Evolutionary conservation across 441 rosid species (phyloP).

Genomic region (Populus tomentosa): DNA sequence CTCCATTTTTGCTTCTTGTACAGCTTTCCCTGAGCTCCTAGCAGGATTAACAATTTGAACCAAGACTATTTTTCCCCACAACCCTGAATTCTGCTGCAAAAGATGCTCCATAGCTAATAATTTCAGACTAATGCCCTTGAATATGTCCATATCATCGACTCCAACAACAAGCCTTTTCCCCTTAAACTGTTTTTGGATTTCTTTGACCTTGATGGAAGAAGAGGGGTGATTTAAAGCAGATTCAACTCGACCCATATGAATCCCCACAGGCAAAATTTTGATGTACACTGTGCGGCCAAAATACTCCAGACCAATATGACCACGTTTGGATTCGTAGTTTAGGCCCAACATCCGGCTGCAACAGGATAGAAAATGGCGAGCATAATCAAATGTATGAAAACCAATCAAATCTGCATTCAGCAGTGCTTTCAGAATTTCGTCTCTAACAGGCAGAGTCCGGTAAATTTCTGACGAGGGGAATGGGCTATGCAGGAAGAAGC

Average conservation of each 20-base stretch:
- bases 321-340: conserved; percentile 68
- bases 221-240: conserved; percentile 54
- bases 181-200: conserved; percentile 46
- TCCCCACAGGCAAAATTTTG: conserved; percentile 66
- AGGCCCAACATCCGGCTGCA: conserved; percentile 9
- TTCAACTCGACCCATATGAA: conserved; percentile 65
- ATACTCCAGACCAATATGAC: conserved; percentile 70
- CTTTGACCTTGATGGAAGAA: conserved; percentile 47
- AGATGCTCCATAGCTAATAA: conserved; percentile 70
- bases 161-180: conserved; percentile 65
- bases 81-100: conserved; percentile 38
- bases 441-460: too few relatives aligned
- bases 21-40: conserved; percentile 67
- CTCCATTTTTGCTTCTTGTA: conserved; percentile 65
- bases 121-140: conserved; percentile 75
- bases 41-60: conserved; percentile 88
- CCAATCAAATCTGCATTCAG: too few relatives aligned
- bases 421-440: too few relatives aligned
- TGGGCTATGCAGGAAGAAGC: too few relatives aligned
- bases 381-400: too few relatives aligned
- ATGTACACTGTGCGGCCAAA: conserved; percentile 66
- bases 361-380: too few relatives aligned
- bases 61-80: conserved; percentile 56
- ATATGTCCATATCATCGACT: conserved; percentile 77
- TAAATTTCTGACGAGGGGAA: too few relatives aligned